Evolutionary conservation across 1,139 yeast species (phyloP), one percentile per base, ranked within the genome.

Genomic region (Schizosaccharomyces versatilis): DNA sequence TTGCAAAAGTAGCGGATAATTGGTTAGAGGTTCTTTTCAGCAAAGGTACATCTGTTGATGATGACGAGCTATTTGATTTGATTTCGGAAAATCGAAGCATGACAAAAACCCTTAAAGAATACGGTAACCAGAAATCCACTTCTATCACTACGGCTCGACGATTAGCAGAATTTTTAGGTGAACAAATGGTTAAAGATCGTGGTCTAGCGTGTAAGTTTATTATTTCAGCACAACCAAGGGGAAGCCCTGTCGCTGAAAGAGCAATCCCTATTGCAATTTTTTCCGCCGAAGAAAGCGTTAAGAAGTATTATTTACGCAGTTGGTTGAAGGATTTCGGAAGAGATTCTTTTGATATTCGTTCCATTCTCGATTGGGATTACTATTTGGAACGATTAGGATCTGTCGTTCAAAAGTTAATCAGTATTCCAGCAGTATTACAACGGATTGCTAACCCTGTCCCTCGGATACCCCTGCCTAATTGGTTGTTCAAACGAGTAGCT

Each of bases 391-490:
- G 99, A 63, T 73, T 93, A 49, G 94, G 94, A 0, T 85, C 95
- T 1, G 95, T 88, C 10, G 80, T 93, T 47, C 96, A 88, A 66
- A 93, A 93, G 67, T 85, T 93, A 62, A 85, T 93, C 60, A 83
- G 96, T 0, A 90, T 93, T 62, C 99, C 99, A 2, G 99, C 99
- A 7, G 98, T 97, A 7, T 71, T 88, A 57, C 98, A 93, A 69
- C 78, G 79, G 55, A 78, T 90, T 12, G 69, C 73, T n/a, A 93
- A 93, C 63, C 99, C 99, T 0, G 97, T 93, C 53, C 96, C 97
- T 1, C 73, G 97, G 61, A 88, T 93, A 9, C 77, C 78, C 7
- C 97, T 90, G 64, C 99, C 99, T 0, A 94, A 83, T 41, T 93
- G 99, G 99, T 73, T 93, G 54, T 76, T 74, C 59, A 79, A 74